These are phyloP conservation scores for Zasmidium citrigriseum DNA, from an alignment of 2,329 filamentous ascomycete genomes.

Conservation along the genomic window DNA sequence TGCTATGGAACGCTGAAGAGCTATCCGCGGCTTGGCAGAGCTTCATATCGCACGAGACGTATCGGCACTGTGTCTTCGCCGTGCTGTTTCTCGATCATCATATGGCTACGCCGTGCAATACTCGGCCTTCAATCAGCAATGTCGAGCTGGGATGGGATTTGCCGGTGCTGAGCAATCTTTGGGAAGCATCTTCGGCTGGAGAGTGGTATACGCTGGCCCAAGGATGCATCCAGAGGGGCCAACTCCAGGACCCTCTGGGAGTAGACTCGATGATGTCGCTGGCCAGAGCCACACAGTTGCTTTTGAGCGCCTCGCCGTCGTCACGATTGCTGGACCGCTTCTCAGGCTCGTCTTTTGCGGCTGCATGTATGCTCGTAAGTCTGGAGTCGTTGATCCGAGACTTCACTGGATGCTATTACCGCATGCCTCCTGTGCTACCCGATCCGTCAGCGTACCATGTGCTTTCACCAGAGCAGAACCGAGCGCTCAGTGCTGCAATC, in stretches of 20 bases:
- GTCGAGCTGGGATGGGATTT: conserved; percentile 1
- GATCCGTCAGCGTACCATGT: conserved; percentile 4
- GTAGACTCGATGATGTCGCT: neutral
- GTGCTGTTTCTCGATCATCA: neutral
- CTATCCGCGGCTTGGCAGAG: neutral
- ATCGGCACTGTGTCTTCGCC: neutral
- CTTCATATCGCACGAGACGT: conserved; percentile 1
- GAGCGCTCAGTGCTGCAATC: neutral
- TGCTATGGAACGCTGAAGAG: neutral
- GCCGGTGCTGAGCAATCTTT: neutral
- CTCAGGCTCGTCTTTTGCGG: neutral
- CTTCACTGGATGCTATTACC: conserved; percentile 2
- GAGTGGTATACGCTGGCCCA: neutral
- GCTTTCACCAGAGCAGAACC: conserved; percentile 1
- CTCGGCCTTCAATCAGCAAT: neutral
- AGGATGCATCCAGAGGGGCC: neutral
- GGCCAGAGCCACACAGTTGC: neutral
- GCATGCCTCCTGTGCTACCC: conserved; percentile 3
- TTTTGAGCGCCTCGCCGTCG: neutral
- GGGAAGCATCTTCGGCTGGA: conserved; percentile 1
- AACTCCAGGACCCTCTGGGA: neutral
- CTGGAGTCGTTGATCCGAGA: conserved; percentile 1
- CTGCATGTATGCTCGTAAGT: neutral
- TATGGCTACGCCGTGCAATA: conserved; percentile 1
- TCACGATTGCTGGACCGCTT: neutral